Evolutionary conservation across 345 rosid genomes (phyloP).

Genomic region (Aethionema arabicum): DNA sequence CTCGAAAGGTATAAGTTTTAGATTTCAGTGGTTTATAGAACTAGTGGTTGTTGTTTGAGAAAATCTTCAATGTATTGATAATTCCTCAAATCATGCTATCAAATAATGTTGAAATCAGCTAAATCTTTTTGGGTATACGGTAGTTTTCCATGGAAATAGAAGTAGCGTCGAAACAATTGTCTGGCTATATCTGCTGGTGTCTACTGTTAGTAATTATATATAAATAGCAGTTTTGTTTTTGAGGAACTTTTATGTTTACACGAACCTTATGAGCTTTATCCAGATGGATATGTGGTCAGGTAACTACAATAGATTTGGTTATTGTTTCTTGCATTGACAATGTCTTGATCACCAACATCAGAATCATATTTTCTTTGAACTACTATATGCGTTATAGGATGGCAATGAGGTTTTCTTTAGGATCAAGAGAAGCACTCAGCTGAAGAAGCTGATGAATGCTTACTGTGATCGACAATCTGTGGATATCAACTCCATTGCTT

Average conservation of each 20-base stretch:
- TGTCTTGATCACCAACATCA: slow-evolving; percentile 37
- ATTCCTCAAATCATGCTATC: background rate
- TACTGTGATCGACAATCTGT: slow-evolving; percentile 84
- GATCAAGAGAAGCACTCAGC: slow-evolving; percentile 82
- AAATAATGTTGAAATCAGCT: background rate
- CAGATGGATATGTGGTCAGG: background rate
- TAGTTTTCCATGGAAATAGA: background rate
- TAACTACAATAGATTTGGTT: background rate
- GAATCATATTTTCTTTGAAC: slow-evolving; percentile 29
- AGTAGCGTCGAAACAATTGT: background rate
- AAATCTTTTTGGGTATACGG: background rate
- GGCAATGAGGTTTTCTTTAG: slow-evolving; percentile 85
- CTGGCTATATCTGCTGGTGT: background rate
- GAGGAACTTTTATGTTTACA: background rate
- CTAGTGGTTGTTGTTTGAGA: background rate
- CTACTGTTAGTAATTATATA: background rate
- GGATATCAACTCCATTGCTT: slow-evolving; percentile 72
- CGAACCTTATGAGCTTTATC: too few species aligned
- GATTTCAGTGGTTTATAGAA: background rate
- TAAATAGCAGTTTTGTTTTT: background rate
- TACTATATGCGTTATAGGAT: slow-evolving; percentile 46
- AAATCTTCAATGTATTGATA: background rate
- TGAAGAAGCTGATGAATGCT: slow-evolving; percentile 88
- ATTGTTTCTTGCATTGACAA: background rate
- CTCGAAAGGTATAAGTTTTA: background rate